phyloP scores from a whole-genome alignment of 768 basidiomycete species.

The Tulasnella sp. region DNA sequence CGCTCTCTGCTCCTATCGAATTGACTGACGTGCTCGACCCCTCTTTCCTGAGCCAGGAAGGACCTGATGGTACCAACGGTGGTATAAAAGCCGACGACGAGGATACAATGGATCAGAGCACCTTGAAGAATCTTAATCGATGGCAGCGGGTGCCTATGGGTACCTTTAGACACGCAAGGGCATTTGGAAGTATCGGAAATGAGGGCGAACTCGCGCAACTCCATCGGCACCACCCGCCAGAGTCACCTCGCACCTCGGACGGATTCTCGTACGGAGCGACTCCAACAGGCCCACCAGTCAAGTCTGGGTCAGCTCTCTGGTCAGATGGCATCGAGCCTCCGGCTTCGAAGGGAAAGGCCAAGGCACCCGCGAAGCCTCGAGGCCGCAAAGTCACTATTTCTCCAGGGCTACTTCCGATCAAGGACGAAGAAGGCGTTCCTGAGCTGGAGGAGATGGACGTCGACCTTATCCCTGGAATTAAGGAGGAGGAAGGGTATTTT shows the following conservation, averaged over 20 bases:
- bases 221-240: not conserved
- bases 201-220: not conserved
- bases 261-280: slow-evolving; percentile 26
- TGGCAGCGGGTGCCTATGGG: slow-evolving; percentile 28
- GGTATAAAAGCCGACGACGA: slow-evolving; percentile 2
- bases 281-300: not conserved
- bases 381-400: slow-evolving; percentile 19
- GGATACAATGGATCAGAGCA: slow-evolving; percentile 2
- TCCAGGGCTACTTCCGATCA: slow-evolving; percentile 24
- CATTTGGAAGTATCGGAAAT: slow-evolving; percentile 14
- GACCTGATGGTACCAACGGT: not conserved
- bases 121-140: slow-evolving; percentile 23
- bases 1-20: slow-evolving; percentile 18
- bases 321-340: slow-evolving; percentile 5
- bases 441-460: slow-evolving; percentile 15
- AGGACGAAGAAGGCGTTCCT: not conserved
- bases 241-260: slow-evolving; percentile 10
- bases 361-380: slow-evolving; percentile 5
- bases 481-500: slow-evolving; percentile 26
- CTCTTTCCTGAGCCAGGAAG: slow-evolving; percentile 22
- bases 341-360: slow-evolving; percentile 1
- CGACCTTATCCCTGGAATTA: slow-evolving; percentile 2
- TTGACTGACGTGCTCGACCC: slow-evolving; percentile 28
- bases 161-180: slow-evolving; percentile 25
- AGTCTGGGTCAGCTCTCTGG: slow-evolving; percentile 12